Evolutionary conservation across 768 basidiomycete genomes (phyloP).

Genomic region (Tulasnella sp.): DNA sequence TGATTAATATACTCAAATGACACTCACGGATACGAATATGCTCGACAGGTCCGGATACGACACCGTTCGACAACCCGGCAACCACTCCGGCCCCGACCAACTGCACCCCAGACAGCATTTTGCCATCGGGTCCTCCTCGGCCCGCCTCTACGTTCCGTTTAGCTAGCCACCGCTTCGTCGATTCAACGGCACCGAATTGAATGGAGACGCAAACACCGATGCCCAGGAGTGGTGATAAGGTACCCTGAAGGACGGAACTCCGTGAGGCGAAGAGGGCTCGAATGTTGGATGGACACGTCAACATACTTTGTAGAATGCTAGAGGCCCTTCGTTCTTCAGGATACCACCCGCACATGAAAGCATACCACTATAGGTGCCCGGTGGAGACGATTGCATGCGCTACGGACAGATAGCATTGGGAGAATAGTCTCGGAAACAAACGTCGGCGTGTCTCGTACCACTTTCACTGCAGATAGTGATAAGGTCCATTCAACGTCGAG

Average conservation of each 20-base stretch:
- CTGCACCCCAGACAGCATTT: slow-evolving; percentile 47
- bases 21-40: slow-evolving; percentile 88
- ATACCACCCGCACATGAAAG: slow-evolving; percentile 84
- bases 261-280: not conserved
- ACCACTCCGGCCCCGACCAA: slow-evolving; percentile 65
- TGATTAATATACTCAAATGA: not conserved
- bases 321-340: slow-evolving; percentile 78
- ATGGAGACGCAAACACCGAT: slow-evolving; percentile 94
- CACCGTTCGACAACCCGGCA: slow-evolving; percentile 82
- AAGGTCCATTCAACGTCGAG: not conserved
- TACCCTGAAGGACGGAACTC: slow-evolving; percentile 44
- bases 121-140: slow-evolving; percentile 53
- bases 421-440: not conserved
- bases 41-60: slow-evolving; percentile 93
- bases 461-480: slow-evolving; percentile 11
- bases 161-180: slow-evolving; percentile 69
- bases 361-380: slow-evolving; percentile 83
- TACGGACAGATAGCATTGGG: slow-evolving; percentile 23
- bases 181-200: slow-evolving; percentile 86
- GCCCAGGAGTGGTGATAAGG: slow-evolving; percentile 77
- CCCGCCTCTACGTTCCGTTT: slow-evolving; percentile 46
- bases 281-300: not conserved
- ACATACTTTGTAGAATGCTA: slow-evolving; percentile 87
- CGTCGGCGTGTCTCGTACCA: slow-evolving; percentile 4
- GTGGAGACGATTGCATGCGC: slow-evolving; percentile 91